Evolutionary conservation across 768 basidiomycete species (phyloP), one percentile per base, ranked within the genome.

Genomic region (Lactifluus piperatus): DNA sequence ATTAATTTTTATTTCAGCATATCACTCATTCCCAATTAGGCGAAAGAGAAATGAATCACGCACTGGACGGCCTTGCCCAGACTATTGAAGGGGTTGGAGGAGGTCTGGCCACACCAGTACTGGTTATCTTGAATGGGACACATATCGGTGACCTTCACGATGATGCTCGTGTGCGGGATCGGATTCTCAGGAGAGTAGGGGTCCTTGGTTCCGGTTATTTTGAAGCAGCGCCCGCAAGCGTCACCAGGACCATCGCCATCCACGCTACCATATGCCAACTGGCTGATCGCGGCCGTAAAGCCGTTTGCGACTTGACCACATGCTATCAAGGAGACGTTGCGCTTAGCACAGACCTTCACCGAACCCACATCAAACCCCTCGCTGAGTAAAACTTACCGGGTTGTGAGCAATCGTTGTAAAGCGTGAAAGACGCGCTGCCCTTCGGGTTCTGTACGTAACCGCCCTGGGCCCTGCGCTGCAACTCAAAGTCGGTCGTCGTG

Each of bases 181-280:
- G 72, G 68, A 68, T 64, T 82, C 0, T 70, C 57, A 1, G 80
- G 79, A 24, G 79, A 77, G 71, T 71, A 82, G 20, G 83, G 82
- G 67, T 83, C 81, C 10, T 67, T 60, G 16, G 67, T 73, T 39
- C 75, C 80, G 1, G 81, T 80, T 56, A 83, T 49, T 20, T 74
- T 69, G 67, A 84, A 83, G 73, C 82, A 83, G 37, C 82, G 79
- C 14, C 82, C 82, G 61, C 82, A 84, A 10, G 79, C 82, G 68
- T 82, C 82, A 16, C 82, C 82, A 2, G 80, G 69, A 10, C 81
- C 81, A 0, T 70, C 29, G 0, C 81, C 80, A 20, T 81, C 77
- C 16, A 67, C 50, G 8, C 79, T 71, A 41, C 82, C 82, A 57
- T 80, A 84, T 0, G 81, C 71, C 22, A 82, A 74, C 69, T 82